Conservation (phyloP, 1,139 yeast species). For the Suhomyces atakaporum region DNA sequence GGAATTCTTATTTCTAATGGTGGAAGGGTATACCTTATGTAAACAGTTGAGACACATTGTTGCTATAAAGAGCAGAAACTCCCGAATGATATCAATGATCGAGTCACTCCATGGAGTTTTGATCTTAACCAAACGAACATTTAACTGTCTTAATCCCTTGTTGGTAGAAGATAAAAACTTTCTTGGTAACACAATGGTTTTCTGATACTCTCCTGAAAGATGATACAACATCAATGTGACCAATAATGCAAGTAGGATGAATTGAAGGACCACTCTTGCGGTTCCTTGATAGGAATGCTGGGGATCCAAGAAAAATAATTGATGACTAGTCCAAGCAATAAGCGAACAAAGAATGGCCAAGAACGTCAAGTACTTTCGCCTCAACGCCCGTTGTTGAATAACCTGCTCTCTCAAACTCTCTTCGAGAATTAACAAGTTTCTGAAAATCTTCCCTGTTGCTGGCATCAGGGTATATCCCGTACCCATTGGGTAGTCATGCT, state of each 20-base stretch:
- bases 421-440: slow-evolving; percentile 80
- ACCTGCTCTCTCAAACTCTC: slow-evolving; percentile 83
- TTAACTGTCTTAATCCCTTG: slow-evolving; percentile 82
- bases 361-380: slow-evolving; percentile 75
- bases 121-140: slow-evolving; percentile 73
- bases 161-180: slow-evolving; percentile 77
- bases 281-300: slow-evolving; percentile 30
- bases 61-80: slow-evolving; percentile 36
- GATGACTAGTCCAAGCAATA: slow-evolving; percentile 45
- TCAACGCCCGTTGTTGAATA: slow-evolving; percentile 63
- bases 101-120: slow-evolving; percentile 58
- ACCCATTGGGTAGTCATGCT: slow-evolving; percentile 24
- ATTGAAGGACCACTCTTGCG: slow-evolving; percentile 53
- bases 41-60: slow-evolving; percentile 30
- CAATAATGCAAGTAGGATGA: slow-evolving; percentile 63
- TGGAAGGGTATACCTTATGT: slow-evolving; percentile 39
- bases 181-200: slow-evolving; percentile 82
- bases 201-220: slow-evolving; percentile 83
- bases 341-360: slow-evolving; percentile 52
- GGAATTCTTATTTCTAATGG: slow-evolving; percentile 34
- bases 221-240: slow-evolving; percentile 78
- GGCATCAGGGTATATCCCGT: slow-evolving; percentile 49
- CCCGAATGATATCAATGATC: slow-evolving; percentile 47
- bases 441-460: slow-evolving; percentile 70
- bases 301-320: slow-evolving; percentile 35